Percentiles rank a stretch among this genome's conserved stretches.
Conservation (phyloP, 1,284 basidiomycete genomes). For the Fomitopsis pinicola region DNA sequence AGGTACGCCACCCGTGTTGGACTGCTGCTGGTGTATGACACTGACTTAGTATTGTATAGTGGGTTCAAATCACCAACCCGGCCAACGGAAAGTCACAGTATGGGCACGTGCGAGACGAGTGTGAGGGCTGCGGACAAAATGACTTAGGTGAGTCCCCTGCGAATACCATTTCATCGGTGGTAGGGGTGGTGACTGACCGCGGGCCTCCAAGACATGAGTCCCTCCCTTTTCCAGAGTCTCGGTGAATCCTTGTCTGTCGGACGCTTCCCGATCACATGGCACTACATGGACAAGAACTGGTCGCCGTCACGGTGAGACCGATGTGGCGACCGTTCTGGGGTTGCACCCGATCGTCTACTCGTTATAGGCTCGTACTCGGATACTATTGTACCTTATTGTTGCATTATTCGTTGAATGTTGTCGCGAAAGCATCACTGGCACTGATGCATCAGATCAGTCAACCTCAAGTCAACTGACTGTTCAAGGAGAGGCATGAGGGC, state of each 20-base stretch:
- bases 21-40: background rate
- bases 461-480: too few species aligned
- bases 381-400: too few species aligned
- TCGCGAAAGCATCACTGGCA: too few species aligned
- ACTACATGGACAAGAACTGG: background rate
- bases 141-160: conserved; percentile 12
- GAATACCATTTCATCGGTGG: too few species aligned
- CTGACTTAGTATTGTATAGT: conserved; percentile 1
- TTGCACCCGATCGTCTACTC: background rate
- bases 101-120: conserved; percentile 13
- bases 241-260: conserved; percentile 5
- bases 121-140: conserved; percentile 13
- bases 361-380: background rate
- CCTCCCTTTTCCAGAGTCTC: conserved; percentile 7
- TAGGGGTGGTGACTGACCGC: conserved; percentile 8
- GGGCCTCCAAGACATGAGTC: conserved; percentile 2
- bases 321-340: background rate
- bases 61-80: conserved; percentile 13
- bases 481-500: too few species aligned
- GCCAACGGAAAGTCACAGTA: conserved; percentile 14
- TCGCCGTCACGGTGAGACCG: background rate
- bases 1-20: conserved; percentile 1
- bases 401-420: too few species aligned
- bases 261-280: background rate
- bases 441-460: too few species aligned